These are phyloP conservation scores for Potentilla sterilis DNA, from an alignment of 306 rosid species.

Conservation along the genomic window DNA sequence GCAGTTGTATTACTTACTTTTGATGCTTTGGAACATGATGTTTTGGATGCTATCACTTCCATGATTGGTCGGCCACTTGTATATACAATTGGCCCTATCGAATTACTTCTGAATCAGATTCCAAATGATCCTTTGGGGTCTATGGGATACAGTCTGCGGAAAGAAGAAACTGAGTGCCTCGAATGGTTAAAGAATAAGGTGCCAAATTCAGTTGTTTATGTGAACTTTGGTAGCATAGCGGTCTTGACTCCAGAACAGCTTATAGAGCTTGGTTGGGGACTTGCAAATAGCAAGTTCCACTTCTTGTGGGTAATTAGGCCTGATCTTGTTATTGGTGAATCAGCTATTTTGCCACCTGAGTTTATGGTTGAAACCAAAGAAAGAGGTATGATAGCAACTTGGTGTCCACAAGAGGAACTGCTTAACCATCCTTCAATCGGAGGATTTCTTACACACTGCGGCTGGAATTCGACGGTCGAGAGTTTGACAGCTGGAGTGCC, in stretches of 20 bases:
- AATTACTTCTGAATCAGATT: constrained; percentile 18
- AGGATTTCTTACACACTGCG: not conserved
- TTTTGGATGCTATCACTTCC: constrained; percentile 22
- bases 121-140: constrained; percentile 7
- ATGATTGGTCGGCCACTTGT: not conserved
- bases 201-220: constrained; percentile 27
- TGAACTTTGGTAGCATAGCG: constrained; percentile 17
- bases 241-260: constrained; percentile 17
- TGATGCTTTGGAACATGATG: constrained; percentile 12
- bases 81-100: constrained; percentile 26
- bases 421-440: not conserved
- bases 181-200: constrained; percentile 14
- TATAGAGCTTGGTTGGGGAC: constrained; percentile 25
- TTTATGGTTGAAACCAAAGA: constrained; percentile 4
- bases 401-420: constrained; percentile 15
- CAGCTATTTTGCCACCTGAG: constrained; percentile 2
- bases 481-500: not conserved
- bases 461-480: not conserved
- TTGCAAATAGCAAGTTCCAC: constrained; percentile 23
- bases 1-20: constrained; percentile 4
- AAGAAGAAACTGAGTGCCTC: constrained; percentile 21
- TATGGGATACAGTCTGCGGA: constrained; percentile 23
- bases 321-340: not conserved
- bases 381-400: constrained; percentile 1
- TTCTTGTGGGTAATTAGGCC: constrained; percentile 29